Evolutionary conservation across 1,284 basidiomycete species (phyloP), one percentile per base, ranked within the genome.

Genomic region (Pisolithus thermaeus): DNA sequence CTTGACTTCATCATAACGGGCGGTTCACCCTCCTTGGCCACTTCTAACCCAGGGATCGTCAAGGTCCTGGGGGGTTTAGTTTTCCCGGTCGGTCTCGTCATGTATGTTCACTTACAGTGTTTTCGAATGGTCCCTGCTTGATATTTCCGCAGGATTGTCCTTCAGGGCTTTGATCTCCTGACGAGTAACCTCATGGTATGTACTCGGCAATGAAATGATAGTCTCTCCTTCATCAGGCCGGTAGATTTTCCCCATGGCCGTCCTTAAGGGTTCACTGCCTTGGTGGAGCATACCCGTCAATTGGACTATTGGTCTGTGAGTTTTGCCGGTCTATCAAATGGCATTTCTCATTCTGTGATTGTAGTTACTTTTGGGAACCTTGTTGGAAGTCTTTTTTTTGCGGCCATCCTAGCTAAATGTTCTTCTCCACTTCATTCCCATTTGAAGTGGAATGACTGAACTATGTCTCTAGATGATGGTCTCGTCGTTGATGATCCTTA

Each of bases 111-210:
- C 27, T 16, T 47, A 20, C 39, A n/a, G 27, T 22, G 23, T 14
- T 39, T 5, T 23, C 44, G 7, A 14, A 22, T n/a, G 11, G 5
- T 3, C 32, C 37, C 18, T 41, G 50, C 7, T 53, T 25, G 25
- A 30, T 23, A 11, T 16, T 25, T 6, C 18, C 48, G 7, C 53
- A 88, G 85, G 85, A 87, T 88, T 55, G 77, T 85, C 16, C 69
- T 88, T 22, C 82, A 86, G 67, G 81, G 81, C 1, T 73, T 80
- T 49, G 85, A 88, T 56, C 74, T 88, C 2, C 65, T 88, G 42
- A 88, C 85, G 51, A 87, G 84, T 59, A 86, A 87, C 62, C 82
- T 88, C 78, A 80, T 88, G 83, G 83, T 86, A 56, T 47, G 70
- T 50, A 11, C 11, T 3, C 39, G 5, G 2, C 18, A 32, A 12